Conservation (phyloP, 495 filamentous ascomycete species). For the Peziza echinospora region DNA sequence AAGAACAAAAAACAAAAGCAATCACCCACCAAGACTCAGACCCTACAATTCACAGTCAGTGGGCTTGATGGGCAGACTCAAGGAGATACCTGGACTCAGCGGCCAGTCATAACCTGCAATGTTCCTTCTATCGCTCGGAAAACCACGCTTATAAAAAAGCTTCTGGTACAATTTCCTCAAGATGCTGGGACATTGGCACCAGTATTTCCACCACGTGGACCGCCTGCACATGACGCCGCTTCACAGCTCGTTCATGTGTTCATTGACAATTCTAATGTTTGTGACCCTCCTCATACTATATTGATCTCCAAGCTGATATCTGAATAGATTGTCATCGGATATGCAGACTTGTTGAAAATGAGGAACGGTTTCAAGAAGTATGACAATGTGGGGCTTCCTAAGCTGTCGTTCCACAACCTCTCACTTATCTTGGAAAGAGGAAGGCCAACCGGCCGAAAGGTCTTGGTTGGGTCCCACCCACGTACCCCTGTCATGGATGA, state of each 20-base stretch:
- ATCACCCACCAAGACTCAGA: not conserved
- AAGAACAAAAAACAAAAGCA: not conserved
- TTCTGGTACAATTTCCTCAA: not conserved
- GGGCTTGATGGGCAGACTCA: too few species aligned
- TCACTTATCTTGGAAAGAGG: slow-evolving; percentile 67
- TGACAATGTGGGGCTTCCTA: slow-evolving; percentile 33
- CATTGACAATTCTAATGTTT: slow-evolving; percentile 67
- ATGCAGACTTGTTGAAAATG: slow-evolving; percentile 49
- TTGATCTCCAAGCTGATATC: slow-evolving; percentile 4
- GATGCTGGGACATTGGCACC: not conserved
- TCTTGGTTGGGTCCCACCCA: slow-evolving; percentile 54
- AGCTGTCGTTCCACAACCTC: slow-evolving; percentile 56
- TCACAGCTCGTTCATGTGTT: slow-evolving; percentile 52
- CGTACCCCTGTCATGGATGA: slow-evolving; percentile 38
- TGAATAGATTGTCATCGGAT: slow-evolving; percentile 60
- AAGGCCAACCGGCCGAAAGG: slow-evolving; percentile 43
- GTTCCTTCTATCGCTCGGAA: not conserved
- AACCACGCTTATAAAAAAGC: not conserved
- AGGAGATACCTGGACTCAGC: not conserved
- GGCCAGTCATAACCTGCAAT: not conserved
- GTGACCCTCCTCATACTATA: slow-evolving; percentile 5
- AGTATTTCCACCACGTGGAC: too few species aligned
- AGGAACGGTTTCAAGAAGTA: slow-evolving; percentile 33
- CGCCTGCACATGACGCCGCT: too few species aligned
- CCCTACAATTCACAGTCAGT: not conserved